Conservation (phyloP, 2,329 filamentous ascomycete species). For the Monosporascus sp. region DNA sequence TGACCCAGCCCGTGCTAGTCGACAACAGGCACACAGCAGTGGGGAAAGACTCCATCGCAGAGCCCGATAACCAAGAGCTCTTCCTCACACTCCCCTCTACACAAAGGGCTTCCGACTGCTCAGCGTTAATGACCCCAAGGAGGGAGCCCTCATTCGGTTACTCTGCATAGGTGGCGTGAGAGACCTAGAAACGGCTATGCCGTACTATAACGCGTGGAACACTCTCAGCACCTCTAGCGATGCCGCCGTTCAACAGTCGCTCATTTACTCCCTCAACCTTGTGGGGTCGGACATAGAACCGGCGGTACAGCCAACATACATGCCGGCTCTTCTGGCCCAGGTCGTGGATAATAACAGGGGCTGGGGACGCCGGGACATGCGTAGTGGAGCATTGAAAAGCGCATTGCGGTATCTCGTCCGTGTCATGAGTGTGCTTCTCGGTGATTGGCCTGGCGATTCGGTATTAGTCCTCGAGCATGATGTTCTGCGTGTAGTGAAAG, state of each 20-base stretch:
- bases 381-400: conserved; percentile 17
- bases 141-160: conserved; percentile 30
- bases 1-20: too few species aligned
- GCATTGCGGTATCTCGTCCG: conserved; percentile 24
- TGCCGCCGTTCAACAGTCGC: conserved; percentile 8
- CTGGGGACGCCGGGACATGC: conserved; percentile 10
- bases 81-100: too few species aligned
- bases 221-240: conserved; percentile 8
- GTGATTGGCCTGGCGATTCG: conserved; percentile 5
- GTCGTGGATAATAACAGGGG: conserved; percentile 18
- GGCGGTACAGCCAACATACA: conserved; percentile 32
- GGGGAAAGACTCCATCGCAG: too few species aligned
- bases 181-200: conserved; percentile 21
- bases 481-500: conserved; percentile 18
- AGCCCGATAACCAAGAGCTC: too few species aligned
- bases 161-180: conserved; percentile 31
- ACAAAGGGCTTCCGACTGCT: conserved; percentile 23
- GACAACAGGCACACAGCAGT: too few species aligned
- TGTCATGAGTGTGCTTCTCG: conserved; percentile 14
- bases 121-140: conserved; percentile 15
- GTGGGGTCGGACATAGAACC: conserved; percentile 26
- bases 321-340: conserved; percentile 29
- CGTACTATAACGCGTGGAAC: conserved; percentile 24
- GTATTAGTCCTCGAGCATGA: conserved; percentile 25
- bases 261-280: conserved; percentile 28